Evolutionary conservation across 2,329 filamentous ascomycete species (phyloP).

Genomic region (Fusarium goolgardi): DNA sequence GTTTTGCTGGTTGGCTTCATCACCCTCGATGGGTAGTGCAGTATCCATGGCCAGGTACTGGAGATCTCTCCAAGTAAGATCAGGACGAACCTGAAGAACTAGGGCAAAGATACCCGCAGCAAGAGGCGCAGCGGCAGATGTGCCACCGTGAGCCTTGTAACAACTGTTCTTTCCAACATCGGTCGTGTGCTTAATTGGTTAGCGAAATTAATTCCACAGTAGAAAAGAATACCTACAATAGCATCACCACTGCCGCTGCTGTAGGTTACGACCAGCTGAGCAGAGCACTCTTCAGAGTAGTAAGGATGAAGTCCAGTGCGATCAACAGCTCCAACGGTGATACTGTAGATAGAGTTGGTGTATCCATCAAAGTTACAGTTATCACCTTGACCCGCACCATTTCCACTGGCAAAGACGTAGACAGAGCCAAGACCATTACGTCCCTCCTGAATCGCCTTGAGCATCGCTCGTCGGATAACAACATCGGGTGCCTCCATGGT

Average conservation of each 20-base stretch:
- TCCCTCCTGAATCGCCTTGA: slow-evolving; percentile 91
- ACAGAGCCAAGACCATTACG: slow-evolving; percentile 86
- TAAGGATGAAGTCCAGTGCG: slow-evolving; percentile 88
- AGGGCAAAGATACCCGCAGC: slow-evolving; percentile 93
- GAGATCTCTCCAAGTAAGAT: slow-evolving; percentile 92
- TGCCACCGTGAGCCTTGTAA: slow-evolving; percentile 87
- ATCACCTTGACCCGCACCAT: slow-evolving; percentile 86
- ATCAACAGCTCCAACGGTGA: slow-evolving; percentile 94
- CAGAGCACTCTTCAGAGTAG: slow-evolving; percentile 96
- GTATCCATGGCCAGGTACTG: slow-evolving; percentile 91
- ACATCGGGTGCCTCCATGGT: slow-evolving; percentile 95
- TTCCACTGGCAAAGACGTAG: slow-evolving; percentile 95
- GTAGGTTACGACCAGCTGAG: slow-evolving; percentile 95
- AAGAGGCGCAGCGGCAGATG: slow-evolving; percentile 92
- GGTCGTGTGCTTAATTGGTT: slow-evolving; percentile 77
- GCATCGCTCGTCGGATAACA: slow-evolving; percentile 88
- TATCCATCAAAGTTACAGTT: slow-evolving; percentile 99
- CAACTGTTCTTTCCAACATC: slow-evolving; percentile 89
- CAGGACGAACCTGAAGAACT: slow-evolving; percentile 84
- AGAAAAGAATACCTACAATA: slow-evolving; percentile 67
- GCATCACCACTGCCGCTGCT: slow-evolving; percentile 89
- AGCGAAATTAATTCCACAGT: slow-evolving; percentile 2
- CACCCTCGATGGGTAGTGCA: slow-evolving; percentile 81
- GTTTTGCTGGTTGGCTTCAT: slow-evolving; percentile 78
- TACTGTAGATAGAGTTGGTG: slow-evolving; percentile 99